phyloP scores from a whole-genome alignment of 257 asterid species.

The Osmanthus fragrans region DNA sequence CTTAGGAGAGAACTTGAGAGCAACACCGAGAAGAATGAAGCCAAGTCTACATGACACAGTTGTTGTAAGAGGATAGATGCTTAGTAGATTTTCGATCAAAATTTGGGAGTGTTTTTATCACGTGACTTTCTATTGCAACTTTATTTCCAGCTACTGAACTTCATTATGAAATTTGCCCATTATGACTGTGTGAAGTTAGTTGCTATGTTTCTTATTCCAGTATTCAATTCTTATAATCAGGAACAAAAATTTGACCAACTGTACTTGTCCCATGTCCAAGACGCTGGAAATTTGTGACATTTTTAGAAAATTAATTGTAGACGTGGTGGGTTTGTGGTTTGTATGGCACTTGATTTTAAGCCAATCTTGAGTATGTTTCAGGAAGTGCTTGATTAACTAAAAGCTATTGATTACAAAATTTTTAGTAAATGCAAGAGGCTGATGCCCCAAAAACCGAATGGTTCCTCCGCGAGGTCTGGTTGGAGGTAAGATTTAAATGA shows the following conservation, averaged over 20 bases:
- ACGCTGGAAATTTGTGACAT: background rate
- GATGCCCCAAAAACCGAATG: no score
- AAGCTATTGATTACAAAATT: no score
- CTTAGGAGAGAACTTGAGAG: constrained; percentile 78
- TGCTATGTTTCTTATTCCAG: background rate
- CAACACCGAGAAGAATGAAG: constrained; percentile 60
- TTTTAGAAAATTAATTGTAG: no score
- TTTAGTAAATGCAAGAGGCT: no score
- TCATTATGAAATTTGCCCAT: background rate
- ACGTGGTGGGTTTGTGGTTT: background rate
- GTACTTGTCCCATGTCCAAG: background rate
- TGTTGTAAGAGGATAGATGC: background rate
- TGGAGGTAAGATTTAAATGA: background rate
- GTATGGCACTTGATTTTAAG: background rate
- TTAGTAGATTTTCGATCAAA: background rate
- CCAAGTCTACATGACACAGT: constrained; percentile 30
- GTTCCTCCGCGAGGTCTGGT: background rate
- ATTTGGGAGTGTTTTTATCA: background rate
- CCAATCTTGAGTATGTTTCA: background rate
- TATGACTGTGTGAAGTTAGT: background rate
- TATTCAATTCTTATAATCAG: background rate
- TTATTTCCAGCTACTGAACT: background rate
- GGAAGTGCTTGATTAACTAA: no score
- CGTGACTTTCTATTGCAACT: background rate
- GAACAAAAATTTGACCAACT: background rate